These are phyloP conservation scores for Geotrichum reessii DNA, from an alignment of 1,139 yeast species.

Conservation along the genomic window DNA sequence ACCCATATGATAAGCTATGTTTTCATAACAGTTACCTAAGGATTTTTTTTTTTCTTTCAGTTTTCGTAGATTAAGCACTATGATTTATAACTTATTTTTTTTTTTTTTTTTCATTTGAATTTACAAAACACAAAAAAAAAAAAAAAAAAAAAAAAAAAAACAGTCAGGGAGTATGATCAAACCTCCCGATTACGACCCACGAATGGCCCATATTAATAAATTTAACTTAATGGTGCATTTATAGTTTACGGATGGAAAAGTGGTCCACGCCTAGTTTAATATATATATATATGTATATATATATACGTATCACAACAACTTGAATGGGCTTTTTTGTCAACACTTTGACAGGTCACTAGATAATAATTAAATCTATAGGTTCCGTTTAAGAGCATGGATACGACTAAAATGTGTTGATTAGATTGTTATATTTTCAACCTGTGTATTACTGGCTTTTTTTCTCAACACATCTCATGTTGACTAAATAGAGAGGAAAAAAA, in stretches of 20 bases:
- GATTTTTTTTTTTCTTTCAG: background rate
- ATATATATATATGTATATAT: too few species aligned
- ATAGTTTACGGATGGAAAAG: background rate
- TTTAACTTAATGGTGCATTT: background rate
- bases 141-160: too few species aligned
- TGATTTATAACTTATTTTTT: too few species aligned
- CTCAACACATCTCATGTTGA: too few species aligned
- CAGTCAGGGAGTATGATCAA: background rate
- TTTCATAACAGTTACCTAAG: background rate
- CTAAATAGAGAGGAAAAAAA: too few species aligned
- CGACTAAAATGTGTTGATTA: too few species aligned
- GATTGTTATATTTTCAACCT: too few species aligned
- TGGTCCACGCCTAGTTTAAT: too few species aligned
- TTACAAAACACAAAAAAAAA: too few species aligned
- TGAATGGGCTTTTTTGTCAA: background rate
- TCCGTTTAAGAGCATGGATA: background rate
- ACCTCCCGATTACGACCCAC: background rate
- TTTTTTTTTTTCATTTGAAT: too few species aligned
- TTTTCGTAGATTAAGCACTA: background rate
- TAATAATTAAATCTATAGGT: background rate
- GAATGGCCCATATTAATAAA: background rate
- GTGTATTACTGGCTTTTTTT: too few species aligned
- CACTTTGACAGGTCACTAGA: background rate
- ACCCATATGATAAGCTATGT: background rate
- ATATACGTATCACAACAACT: background rate